These are phyloP conservation scores for Dendrocalamus sinicus DNA, from an alignment of 176 grass and related monocot species.

Conservation along the genomic window DNA sequence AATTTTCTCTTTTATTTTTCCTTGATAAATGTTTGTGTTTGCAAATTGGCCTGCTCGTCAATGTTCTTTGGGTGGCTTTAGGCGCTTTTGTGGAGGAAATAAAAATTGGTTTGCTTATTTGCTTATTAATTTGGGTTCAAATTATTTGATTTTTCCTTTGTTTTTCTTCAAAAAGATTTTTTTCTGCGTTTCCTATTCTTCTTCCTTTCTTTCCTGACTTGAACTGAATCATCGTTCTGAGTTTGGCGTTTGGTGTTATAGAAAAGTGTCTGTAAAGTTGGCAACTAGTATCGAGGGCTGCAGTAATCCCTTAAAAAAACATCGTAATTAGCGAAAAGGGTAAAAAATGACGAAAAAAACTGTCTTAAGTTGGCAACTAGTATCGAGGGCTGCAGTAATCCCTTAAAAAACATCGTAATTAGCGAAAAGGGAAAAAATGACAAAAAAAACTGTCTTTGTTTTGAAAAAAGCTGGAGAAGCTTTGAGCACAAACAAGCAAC, in stretches of 20 bases:
- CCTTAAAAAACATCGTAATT: background rate
- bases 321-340: background rate
- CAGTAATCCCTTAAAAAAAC: background rate
- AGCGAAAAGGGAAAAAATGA: background rate
- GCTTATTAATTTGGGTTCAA: background rate
- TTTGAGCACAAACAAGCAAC: slow-evolving; percentile 28
- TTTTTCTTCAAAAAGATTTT: background rate
- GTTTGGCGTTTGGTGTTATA: background rate
- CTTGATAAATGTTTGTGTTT: background rate
- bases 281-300: background rate
- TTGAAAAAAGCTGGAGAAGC: slow-evolving; percentile 39
- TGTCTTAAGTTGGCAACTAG: background rate
- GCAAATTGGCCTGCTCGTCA: background rate
- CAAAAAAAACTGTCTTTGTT: background rate
- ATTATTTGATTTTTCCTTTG: background rate
- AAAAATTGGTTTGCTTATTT: background rate
- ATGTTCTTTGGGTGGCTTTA: background rate
- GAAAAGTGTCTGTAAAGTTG: background rate
- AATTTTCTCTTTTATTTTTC: background rate
- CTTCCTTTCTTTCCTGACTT: background rate
- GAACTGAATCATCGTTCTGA: background rate
- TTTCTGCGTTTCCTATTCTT: background rate
- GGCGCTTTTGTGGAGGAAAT: background rate
- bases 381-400: background rate
- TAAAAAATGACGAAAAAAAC: background rate